Evolutionary conservation across 1,139 yeast genomes (phyloP).

Genomic region (Pichia sp.): DNA sequence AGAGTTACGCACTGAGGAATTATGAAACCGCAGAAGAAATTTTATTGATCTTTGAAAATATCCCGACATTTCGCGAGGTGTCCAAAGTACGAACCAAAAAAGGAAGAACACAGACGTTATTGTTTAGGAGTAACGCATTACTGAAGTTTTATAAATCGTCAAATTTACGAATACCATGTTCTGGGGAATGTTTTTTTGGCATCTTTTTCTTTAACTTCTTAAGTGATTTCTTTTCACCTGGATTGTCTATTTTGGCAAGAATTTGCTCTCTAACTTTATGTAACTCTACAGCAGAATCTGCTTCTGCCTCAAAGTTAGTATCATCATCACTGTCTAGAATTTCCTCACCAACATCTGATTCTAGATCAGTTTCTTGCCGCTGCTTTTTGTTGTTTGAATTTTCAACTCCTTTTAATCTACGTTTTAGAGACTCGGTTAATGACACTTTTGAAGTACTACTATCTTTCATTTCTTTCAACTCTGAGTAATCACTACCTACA

Average conservation of each 20-base stretch:
- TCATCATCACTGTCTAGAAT: conserved; percentile 15
- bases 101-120: too few species aligned
- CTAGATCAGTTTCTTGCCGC: conserved; percentile 14
- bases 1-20: too few species aligned
- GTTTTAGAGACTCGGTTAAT: conserved; percentile 4
- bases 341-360: conserved; percentile 13
- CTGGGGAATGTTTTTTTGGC: conserved; percentile 41
- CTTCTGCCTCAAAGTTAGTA: background rate
- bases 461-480: too few species aligned
- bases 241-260: conserved; percentile 21
- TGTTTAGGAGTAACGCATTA: background rate
- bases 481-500: conserved; percentile 19
- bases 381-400: conserved; percentile 10
- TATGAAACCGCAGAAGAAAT: too few species aligned
- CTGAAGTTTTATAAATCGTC: conserved; percentile 53
- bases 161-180: conserved; percentile 61
- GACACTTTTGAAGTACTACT: conserved; percentile 10
- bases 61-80: too few species aligned
- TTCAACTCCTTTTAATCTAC: conserved; percentile 12
- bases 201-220: conserved; percentile 25
- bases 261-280: conserved; percentile 21
- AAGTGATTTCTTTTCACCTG: conserved; percentile 16
- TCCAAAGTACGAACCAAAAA: too few species aligned
- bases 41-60: too few species aligned
- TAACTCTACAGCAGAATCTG: conserved; percentile 13